These are phyloP conservation scores for Pythium oligandrum DNA, from an alignment of 352 stramenopile genomes.

Conservation along the genomic window DNA sequence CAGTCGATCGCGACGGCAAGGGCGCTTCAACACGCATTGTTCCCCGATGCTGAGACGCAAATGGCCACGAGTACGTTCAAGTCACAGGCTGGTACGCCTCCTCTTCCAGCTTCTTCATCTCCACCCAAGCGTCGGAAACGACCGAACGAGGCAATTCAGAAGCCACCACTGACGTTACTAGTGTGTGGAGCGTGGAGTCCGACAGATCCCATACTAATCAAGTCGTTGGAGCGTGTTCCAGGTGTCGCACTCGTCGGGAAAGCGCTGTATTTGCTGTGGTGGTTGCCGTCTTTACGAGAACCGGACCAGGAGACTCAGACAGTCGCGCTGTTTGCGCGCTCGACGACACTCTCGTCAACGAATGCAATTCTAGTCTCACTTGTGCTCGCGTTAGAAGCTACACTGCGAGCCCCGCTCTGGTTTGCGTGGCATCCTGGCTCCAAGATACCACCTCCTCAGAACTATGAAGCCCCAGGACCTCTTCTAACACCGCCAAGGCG, in stretches of 20 bases:
- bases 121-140: conserved; percentile 8
- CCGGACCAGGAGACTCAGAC: conserved; percentile 33
- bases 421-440: conserved; percentile 67
- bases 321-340: conserved; percentile 48
- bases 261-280: conserved; percentile 39
- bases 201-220: conserved; percentile 8
- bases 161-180: conserved; percentile 48
- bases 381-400: conserved; percentile 54
- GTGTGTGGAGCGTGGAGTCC: conserved; percentile 46
- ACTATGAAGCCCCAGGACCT: conserved; percentile 9
- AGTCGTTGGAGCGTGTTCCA: conserved; percentile 32
- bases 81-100: too few species aligned
- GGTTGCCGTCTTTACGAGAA: conserved; percentile 7
- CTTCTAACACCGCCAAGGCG: conserved; percentile 4
- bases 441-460: conserved; percentile 30
- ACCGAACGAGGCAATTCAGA: conserved; percentile 5
- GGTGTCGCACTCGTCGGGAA: conserved; percentile 35
- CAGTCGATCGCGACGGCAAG: conserved; percentile 60
- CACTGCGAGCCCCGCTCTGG: conserved; percentile 46
- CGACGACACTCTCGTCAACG: conserved; percentile 43
- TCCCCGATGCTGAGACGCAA: conserved; percentile 12
- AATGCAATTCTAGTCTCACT: conserved; percentile 61
- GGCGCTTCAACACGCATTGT: conserved; percentile 50
- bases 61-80: background rate
- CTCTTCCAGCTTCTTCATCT: conserved; percentile 1